Percentiles rank a stretch among this genome's conserved stretches.
phyloP scores from a whole-genome alignment of 345 rosid genomes.

The Brassica rapa region DNA sequence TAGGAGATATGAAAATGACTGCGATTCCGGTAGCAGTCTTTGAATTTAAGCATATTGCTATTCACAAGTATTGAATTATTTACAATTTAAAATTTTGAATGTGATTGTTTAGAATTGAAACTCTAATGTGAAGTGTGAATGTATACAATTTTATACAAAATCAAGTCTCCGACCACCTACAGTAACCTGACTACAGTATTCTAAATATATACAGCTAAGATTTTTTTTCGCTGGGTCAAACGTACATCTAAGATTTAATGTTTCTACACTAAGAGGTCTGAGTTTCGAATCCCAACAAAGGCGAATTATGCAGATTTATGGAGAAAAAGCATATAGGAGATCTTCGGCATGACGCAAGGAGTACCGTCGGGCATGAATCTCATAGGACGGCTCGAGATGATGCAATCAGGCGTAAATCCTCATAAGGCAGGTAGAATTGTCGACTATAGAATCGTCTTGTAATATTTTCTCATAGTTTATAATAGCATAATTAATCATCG shows the following conservation, averaged over 20 bases:
- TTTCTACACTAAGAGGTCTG: too few species aligned
- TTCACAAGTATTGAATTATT: neutral
- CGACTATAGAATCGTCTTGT: too few species aligned
- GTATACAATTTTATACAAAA: neutral
- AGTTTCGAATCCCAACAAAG: too few species aligned
- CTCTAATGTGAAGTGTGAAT: neutral
- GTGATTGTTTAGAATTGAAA: neutral
- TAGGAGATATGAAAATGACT: neutral
- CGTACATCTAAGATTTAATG: neutral
- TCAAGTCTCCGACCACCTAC: neutral
- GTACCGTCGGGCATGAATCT: too few species aligned
- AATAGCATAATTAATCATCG: too few species aligned
- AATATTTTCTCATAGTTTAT: too few species aligned
- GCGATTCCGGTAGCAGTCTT: neutral
- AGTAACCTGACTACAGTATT: neutral
- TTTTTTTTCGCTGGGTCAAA: neutral
- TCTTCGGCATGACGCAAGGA: too few species aligned
- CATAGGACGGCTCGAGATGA: too few species aligned
- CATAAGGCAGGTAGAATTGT: too few species aligned
- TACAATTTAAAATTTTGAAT: neutral
- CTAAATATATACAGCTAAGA: neutral
- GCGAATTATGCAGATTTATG: too few species aligned
- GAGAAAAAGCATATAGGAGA: too few species aligned
- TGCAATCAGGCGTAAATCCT: too few species aligned
- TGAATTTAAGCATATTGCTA: neutral